phyloP scores from a whole-genome alignment of 768 basidiomycete species.

The Pisolithus sp. region DNA sequence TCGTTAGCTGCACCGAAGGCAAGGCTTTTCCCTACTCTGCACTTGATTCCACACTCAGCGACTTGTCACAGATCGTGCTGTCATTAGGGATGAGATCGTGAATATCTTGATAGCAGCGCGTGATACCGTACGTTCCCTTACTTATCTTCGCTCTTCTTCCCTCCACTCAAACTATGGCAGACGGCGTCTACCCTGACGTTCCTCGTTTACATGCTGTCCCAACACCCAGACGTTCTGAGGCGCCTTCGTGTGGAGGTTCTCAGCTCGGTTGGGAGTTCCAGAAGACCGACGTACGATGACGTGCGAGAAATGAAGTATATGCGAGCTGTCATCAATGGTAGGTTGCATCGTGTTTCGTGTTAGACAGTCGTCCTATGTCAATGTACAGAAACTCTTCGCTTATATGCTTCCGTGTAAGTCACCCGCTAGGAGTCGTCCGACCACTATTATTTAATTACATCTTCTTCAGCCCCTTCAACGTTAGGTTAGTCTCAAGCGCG shows the following conservation, averaged over 20 bases:
- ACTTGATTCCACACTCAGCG: too few relatives aligned
- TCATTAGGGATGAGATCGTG: too few relatives aligned
- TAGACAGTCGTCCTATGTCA: not conserved
- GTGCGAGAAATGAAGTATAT: slow-evolving; percentile 59
- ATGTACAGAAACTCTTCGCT: slow-evolving; percentile 25
- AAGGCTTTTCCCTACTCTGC: not conserved
- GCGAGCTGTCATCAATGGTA: slow-evolving; percentile 60
- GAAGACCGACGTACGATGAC: slow-evolving; percentile 48
- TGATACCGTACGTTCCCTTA: too few relatives aligned
- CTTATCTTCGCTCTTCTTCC: not conserved
- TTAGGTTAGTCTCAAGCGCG: slow-evolving; percentile 8
- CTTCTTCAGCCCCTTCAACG: slow-evolving; percentile 13
- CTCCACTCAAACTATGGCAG: slow-evolving; percentile 9
- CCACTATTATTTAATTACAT: not conserved
- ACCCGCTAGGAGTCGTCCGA: not conserved
- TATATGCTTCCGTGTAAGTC: slow-evolving; percentile 26
- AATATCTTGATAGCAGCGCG: too few relatives aligned
- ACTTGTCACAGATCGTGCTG: too few relatives aligned
- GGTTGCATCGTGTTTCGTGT: not conserved
- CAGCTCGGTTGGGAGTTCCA: slow-evolving; percentile 40
- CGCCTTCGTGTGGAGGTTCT: slow-evolving; percentile 55
- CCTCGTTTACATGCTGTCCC: slow-evolving; percentile 41
- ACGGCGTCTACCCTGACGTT: slow-evolving; percentile 30
- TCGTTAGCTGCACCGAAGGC: too few relatives aligned
- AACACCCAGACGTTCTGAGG: slow-evolving; percentile 40